Percentiles rank a stretch among this genome's conserved stretches.
phyloP scores from a whole-genome alignment of 306 rosid genomes.

The Medicago ruthenica region DNA sequence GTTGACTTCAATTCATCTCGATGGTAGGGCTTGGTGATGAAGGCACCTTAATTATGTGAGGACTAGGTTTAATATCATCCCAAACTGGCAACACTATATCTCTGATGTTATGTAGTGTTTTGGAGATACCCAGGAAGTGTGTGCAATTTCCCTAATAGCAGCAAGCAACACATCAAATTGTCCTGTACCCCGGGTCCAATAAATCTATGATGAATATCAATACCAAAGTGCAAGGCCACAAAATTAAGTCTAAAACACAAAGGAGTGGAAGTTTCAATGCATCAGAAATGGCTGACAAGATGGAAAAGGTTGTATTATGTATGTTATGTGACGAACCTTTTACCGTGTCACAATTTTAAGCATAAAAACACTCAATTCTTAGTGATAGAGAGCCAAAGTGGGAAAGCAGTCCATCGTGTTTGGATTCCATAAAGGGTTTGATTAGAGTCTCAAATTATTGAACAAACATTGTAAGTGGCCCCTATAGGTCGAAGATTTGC shows the following conservation, averaged over 20 bases:
- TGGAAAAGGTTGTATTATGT: not conserved
- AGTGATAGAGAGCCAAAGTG: not conserved
- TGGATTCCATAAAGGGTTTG: not conserved
- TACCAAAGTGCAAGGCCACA: not conserved
- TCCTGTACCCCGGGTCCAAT: not conserved
- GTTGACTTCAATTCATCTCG: not conserved
- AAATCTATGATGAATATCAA: not conserved
- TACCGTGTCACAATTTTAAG: not conserved
- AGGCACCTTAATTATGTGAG: not conserved
- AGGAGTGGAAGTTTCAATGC: not conserved
- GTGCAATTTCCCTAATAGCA: not conserved
- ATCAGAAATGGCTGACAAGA: too few relatives aligned
- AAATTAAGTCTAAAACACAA: not conserved
- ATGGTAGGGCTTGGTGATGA: not conserved
- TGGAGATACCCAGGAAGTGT: not conserved
- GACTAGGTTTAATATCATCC: not conserved
- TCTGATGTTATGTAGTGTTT: not conserved
- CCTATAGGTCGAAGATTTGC: not conserved
- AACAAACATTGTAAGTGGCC: not conserved
- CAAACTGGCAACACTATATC: not conserved
- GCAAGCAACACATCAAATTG: not conserved
- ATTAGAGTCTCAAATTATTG: not conserved
- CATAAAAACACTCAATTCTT: not conserved
- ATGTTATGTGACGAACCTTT: not conserved
- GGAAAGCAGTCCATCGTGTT: not conserved